A percentile compares a stretch with the other conserved stretches of the same genome.
Conservation (phyloP, 176 grass and related monocot genomes). For the Eragrostis nindensis region DNA sequence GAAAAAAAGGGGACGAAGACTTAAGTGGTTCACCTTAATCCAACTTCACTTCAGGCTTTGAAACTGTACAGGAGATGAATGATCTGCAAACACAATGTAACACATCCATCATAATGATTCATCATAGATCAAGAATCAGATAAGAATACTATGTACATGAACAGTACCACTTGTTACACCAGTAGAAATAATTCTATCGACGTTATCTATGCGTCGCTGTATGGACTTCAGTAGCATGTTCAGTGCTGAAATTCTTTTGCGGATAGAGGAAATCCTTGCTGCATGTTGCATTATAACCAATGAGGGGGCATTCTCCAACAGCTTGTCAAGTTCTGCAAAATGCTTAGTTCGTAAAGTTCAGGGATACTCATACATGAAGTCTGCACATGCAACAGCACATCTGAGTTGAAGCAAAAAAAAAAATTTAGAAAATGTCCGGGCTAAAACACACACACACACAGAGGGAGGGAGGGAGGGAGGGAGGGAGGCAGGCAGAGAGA, state of each 20-base stretch:
- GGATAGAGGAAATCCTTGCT: slow-evolving; percentile 75
- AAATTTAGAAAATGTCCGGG: not conserved
- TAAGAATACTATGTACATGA: not conserved
- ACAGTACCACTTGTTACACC: slow-evolving; percentile 60
- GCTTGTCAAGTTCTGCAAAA: slow-evolving; percentile 74
- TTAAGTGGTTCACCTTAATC: slow-evolving; percentile 40
- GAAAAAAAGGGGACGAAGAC: not conserved
- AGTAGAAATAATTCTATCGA: slow-evolving; percentile 74
- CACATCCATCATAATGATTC: slow-evolving; percentile 4
- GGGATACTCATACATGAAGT: not conserved
- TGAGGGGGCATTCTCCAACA: slow-evolving; percentile 81
- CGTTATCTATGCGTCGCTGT: slow-evolving; percentile 84
- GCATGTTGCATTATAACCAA: slow-evolving; percentile 75
- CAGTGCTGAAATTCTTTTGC: slow-evolving; percentile 73
- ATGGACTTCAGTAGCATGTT: slow-evolving; percentile 89
- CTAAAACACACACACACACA: not conserved
- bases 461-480: no score
- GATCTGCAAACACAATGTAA: slow-evolving; percentile 39
- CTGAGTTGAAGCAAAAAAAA: not conserved
- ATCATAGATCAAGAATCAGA: slow-evolving; percentile 13
- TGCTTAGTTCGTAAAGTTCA: slow-evolving; percentile 3
- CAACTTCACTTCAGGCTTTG: slow-evolving; percentile 46
- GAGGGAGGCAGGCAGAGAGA: no score
- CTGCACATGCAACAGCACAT: not conserved
- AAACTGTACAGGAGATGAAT: slow-evolving; percentile 48